Evolutionary conservation across 768 basidiomycete species (phyloP).

Genomic region (Serendipita indica): DNA sequence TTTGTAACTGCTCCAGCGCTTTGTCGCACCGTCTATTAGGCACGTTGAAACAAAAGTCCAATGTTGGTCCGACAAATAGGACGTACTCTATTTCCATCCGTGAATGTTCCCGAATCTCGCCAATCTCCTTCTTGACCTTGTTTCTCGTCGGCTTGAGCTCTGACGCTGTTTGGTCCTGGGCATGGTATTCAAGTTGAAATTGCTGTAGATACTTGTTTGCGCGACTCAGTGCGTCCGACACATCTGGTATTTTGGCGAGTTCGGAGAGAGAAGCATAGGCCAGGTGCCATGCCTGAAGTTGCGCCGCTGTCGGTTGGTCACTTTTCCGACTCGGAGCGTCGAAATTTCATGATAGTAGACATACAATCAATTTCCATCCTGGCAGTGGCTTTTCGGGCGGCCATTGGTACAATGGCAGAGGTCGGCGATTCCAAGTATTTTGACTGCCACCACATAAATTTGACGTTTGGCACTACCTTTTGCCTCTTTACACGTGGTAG

Average conservation of each 20-base stretch:
- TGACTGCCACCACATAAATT: no score
- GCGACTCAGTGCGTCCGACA: background rate
- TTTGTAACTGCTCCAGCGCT: background rate
- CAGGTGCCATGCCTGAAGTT: background rate
- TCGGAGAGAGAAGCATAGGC: slow-evolving; percentile 2
- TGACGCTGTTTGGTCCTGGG: background rate
- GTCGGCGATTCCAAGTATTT: no score
- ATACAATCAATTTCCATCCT: background rate
- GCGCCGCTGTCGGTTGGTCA: background rate
- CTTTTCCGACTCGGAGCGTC: background rate
- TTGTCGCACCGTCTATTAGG: background rate
- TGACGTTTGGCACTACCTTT: no score
- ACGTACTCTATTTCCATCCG: background rate
- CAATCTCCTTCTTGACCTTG: background rate
- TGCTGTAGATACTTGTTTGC: slow-evolving; percentile 4
- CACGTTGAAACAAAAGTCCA: background rate
- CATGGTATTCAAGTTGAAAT: background rate
- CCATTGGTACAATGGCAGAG: no score
- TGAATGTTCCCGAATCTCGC: background rate
- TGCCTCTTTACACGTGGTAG: background rate
- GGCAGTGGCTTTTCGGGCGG: background rate
- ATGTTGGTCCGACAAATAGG: background rate
- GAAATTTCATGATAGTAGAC: background rate
- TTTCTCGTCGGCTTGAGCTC: background rate
- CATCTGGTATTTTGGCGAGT: background rate